phyloP scores from a whole-genome alignment of 73 alveolate genomes.

The Paramecium primaurelia region DNA sequence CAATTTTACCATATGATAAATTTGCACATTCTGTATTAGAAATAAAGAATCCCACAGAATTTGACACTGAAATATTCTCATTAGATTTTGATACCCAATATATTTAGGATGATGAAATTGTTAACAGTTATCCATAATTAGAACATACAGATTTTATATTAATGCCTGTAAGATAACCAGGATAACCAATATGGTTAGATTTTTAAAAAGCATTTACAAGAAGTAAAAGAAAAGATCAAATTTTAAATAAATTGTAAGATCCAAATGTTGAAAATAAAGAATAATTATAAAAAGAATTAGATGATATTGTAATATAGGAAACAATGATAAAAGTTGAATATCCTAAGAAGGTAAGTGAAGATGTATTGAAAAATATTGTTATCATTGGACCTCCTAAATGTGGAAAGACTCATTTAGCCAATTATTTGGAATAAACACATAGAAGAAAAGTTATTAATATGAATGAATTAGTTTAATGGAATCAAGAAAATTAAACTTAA shows the following conservation, averaged over 20 bases:
- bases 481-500: constrained; percentile 80
- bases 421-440: constrained; percentile 88
- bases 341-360: constrained; percentile 55
- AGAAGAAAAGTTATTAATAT: constrained; percentile 87
- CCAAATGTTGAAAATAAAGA: constrained; percentile 73
- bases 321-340: constrained; percentile 75
- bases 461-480: constrained; percentile 83
- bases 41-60: constrained; percentile 94
- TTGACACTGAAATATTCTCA: constrained; percentile 93
- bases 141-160: constrained; percentile 72
- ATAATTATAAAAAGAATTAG: constrained; percentile 71
- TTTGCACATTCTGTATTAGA: constrained; percentile 89
- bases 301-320: constrained; percentile 72
- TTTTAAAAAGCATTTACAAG: constrained; percentile 82
- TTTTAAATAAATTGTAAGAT: constrained; percentile 76
- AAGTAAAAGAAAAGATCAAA: constrained; percentile 81
- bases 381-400: constrained; percentile 90
- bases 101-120: constrained; percentile 94
- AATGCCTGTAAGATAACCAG: constrained; percentile 92
- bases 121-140: constrained; percentile 82
- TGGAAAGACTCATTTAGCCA: constrained; percentile 93
- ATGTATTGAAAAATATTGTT: constrained; percentile 65
- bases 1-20: constrained; percentile 95
- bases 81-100: constrained; percentile 94
- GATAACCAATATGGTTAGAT: constrained; percentile 90